Base-by-base conservation (phyloP, 2,329 filamentous ascomycete species). In the Didymella sp. region DNA sequence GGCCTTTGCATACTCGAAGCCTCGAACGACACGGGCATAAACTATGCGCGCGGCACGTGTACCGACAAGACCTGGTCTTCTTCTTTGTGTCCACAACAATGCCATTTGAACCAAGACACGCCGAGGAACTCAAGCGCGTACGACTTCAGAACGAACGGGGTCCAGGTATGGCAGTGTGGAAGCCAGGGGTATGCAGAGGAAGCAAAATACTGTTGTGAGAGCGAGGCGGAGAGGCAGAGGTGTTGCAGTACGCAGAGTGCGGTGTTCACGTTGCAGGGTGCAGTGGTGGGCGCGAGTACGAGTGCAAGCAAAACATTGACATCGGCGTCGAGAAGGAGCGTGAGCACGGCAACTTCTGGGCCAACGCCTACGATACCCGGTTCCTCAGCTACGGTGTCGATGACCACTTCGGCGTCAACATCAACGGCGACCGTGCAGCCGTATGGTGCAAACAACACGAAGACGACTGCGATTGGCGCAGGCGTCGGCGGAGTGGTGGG, bases 151-250 rank as follows among this genome's bases (percentile, higher is more conserved):
- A 37, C 45, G 9, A 30, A 31, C 9, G 59, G 56, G 2, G 61
- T 61, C 15, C 56, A 51, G 43, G 44, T 63, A 1, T 60, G 52
- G 56, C 52, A 61, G 44, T 63, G 61, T 46, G 53, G 53, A 5
- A 30, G 35, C 4, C 35, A 61, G 38, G 59, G 61, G 0, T 63
- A 51, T 49, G 59, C 17, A 21, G 33, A 49, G n/a, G 53, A 58
- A 8, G 61, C 59, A 6, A 31, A 31, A 9, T 63, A 54, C 27
- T 63, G 61, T 17, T 63, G 61, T 22, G 61, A 63, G 48, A 59
- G 56, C 24, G 42, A 48, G 21, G 51, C 40, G 17, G 61, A 63
- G 44, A 47, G 44, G 7, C 50, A 48, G 33, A 37, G 58, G 27
- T 63, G 61, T 35, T 63, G 61, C 27, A 56, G 47, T 28, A 63